phyloP scores from a whole-genome alignment of 345 rosid species.

The Lepidium aucheri region DNA sequence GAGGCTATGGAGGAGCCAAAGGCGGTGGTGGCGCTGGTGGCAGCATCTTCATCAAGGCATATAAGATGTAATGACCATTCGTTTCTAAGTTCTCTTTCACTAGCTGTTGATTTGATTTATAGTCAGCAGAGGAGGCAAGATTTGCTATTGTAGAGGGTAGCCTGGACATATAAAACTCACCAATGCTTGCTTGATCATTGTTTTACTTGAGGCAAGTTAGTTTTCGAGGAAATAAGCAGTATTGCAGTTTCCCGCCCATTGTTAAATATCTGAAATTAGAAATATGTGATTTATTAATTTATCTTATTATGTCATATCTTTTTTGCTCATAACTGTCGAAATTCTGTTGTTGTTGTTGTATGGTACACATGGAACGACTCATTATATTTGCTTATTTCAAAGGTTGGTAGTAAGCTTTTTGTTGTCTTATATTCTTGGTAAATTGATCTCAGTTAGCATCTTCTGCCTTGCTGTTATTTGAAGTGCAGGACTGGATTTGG shows the following conservation, averaged over 20 bases:
- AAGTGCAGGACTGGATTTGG: slow-evolving; percentile 96
- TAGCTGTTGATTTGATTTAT: slow-evolving; percentile 4
- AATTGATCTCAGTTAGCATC: slow-evolving; percentile 15
- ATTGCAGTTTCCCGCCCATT: background rate
- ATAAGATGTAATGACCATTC: slow-evolving; percentile 61
- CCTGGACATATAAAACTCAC: background rate
- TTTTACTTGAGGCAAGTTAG: background rate
- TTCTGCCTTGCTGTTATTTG: slow-evolving; percentile 29
- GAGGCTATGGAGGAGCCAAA: slow-evolving; percentile 71
- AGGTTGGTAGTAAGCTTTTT: slow-evolving; percentile 13
- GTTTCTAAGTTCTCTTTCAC: slow-evolving; percentile 8
- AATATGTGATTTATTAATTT: background rate
- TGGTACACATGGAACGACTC: background rate
- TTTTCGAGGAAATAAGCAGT: background rate
- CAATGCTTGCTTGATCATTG: background rate
- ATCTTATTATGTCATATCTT: background rate
- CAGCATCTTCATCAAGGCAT: slow-evolving; percentile 59
- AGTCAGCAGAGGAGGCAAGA: background rate
- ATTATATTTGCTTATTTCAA: background rate
- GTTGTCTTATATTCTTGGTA: slow-evolving; percentile 17
- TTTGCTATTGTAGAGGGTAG: slow-evolving; percentile 8
- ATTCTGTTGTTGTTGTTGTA: slow-evolving; percentile 5
- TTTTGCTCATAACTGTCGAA: background rate
- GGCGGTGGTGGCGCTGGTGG: slow-evolving; percentile 99
- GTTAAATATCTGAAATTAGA: background rate